phyloP scores from a whole-genome alignment of 1,284 basidiomycete genomes.

The Amylostereum areolatum region DNA sequence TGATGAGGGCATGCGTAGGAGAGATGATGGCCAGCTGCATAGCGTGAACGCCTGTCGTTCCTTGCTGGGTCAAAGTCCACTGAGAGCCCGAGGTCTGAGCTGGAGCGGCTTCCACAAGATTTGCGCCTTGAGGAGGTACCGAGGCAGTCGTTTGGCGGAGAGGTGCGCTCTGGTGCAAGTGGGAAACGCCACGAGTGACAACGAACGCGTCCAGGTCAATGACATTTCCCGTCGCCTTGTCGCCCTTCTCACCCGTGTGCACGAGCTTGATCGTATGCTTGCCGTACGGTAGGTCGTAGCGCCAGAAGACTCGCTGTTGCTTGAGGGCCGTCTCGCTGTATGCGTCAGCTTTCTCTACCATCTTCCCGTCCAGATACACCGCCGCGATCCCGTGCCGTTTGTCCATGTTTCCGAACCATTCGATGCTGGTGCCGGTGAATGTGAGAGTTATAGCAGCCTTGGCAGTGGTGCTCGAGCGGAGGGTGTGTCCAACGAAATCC shows the following conservation, averaged over 20 bases:
- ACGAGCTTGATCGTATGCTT: slow-evolving; percentile 61
- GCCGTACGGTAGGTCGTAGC: slow-evolving; percentile 43
- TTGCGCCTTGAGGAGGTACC: slow-evolving; percentile 7
- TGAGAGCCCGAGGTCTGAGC: slow-evolving; percentile 14
- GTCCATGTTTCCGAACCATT: slow-evolving; percentile 67
- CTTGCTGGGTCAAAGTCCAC: slow-evolving; percentile 51
- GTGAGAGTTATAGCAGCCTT: slow-evolving; percentile 51
- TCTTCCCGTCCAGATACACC: slow-evolving; percentile 54
- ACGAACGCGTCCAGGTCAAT: slow-evolving; percentile 65
- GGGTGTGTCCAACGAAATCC: slow-evolving; percentile 43
- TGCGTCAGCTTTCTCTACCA: slow-evolving; percentile 38
- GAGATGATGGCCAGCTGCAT: slow-evolving; percentile 78
- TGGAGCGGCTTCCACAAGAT: slow-evolving; percentile 11
- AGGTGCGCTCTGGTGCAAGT: not conserved
- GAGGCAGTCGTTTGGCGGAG: not conserved
- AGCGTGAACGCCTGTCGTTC: slow-evolving; percentile 73
- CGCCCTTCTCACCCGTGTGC: slow-evolving; percentile 40
- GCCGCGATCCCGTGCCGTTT: slow-evolving; percentile 46
- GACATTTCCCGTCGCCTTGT: slow-evolving; percentile 26
- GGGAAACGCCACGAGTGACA: slow-evolving; percentile 37
- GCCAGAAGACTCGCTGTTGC: slow-evolving; percentile 65
- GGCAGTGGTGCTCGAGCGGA: slow-evolving; percentile 41
- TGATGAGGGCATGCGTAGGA: slow-evolving; percentile 59
- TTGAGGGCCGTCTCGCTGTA: slow-evolving; percentile 33
- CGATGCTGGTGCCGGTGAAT: slow-evolving; percentile 67